phyloP scores from a whole-genome alignment of 768 basidiomycete species.

The Imleria badia region DNA sequence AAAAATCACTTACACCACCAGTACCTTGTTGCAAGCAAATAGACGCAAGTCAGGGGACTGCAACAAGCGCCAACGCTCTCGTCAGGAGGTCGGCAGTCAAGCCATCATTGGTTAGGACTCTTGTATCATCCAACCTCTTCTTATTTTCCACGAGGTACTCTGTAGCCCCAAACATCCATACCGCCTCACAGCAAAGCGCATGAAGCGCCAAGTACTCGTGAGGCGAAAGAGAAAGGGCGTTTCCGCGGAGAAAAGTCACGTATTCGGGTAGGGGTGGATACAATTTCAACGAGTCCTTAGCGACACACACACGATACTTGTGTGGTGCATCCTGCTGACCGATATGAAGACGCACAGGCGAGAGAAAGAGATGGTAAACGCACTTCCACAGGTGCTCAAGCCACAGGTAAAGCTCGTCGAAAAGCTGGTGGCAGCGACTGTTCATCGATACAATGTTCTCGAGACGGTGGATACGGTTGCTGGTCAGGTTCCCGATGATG shows the following conservation, averaged over 20 bases:
- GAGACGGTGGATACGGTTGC: not conserved
- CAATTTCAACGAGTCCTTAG: no score
- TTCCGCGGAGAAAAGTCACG: not conserved
- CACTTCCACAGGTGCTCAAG: conserved; percentile 5
- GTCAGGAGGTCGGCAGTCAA: not conserved
- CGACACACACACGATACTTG: not conserved
- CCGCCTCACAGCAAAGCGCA: no score
- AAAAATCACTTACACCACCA: no score
- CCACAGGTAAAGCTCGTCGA: not conserved
- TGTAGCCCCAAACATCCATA: conserved; percentile 6
- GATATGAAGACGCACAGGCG: not conserved
- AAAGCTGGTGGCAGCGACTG: not conserved
- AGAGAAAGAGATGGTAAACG: not conserved
- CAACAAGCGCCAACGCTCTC: not conserved
- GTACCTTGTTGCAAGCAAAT: no score
- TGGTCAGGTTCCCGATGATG: not conserved
- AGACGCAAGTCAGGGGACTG: not conserved
- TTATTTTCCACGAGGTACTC: conserved; percentile 2
- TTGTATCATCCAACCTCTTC: not conserved
- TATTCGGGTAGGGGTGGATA: not conserved
- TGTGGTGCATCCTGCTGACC: not conserved
- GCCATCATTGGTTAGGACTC: not conserved
- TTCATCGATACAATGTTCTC: not conserved
- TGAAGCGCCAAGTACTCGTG: no score
- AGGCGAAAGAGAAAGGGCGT: not conserved